Evolutionary conservation across 805 yeast species (phyloP).

Genomic region (Zygosaccharomyces bisporus): DNA sequence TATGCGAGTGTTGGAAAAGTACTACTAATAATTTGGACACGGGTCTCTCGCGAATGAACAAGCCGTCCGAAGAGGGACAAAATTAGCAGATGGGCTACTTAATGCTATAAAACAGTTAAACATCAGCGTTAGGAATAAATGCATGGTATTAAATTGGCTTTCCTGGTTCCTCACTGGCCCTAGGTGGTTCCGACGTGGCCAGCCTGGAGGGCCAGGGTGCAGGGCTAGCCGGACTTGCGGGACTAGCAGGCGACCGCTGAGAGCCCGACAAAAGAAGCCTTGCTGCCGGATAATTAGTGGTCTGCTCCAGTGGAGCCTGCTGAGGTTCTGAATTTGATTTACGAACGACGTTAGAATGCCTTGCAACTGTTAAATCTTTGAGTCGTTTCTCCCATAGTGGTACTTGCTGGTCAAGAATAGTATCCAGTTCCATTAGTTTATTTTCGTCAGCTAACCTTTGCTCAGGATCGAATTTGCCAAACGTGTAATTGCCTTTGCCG

Average conservation of each 20-base stretch:
- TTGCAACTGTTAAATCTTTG: conserved; percentile 55
- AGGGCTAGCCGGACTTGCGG: not conserved
- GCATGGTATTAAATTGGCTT: not conserved
- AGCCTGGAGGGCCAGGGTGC: not conserved
- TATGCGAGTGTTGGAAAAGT: not conserved
- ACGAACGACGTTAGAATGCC: conserved; percentile 35
- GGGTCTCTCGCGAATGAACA: not conserved
- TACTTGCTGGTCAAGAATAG: conserved; percentile 60
- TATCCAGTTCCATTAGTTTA: conserved; percentile 68
- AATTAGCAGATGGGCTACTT: not conserved
- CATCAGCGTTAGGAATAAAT: not conserved
- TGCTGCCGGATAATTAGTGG: not conserved
- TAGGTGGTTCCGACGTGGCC: not conserved
- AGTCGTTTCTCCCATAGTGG: conserved; percentile 65
- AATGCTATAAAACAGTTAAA: not conserved
- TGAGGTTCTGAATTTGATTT: conserved; percentile 33
- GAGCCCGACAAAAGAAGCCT: not conserved
- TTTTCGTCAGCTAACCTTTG: conserved; percentile 71
- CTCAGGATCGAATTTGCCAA: conserved; percentile 63
- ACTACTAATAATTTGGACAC: not conserved
- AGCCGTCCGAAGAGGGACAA: not conserved
- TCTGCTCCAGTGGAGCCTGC: not conserved
- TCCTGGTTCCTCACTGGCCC: not conserved
- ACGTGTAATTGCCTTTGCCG: conserved; percentile 70
- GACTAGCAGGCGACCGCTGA: not conserved